Base-by-base conservation (phyloP, 768 basidiomycete genomes). In the Asterophora lycoperdoides region DNA sequence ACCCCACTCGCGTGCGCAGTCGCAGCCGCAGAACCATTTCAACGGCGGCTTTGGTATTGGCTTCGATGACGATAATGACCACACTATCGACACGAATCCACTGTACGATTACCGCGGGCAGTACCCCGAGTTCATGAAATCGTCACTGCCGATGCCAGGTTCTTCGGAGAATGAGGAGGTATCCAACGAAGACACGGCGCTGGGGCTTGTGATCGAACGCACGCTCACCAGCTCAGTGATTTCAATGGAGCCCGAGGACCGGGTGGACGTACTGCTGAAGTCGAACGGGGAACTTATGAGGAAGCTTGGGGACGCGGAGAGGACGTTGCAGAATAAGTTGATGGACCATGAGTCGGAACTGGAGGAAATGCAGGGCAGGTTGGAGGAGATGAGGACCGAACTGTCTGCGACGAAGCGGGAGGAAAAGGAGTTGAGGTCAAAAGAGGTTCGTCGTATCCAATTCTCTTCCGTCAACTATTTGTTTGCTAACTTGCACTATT, bases 361-460 rank as follows among this genome's bases (percentile, higher is more conserved):
- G 23, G 87, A 89, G 56, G 88, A 92, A 50, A 78, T 89, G 67
- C 84, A 94, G 59, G 68, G 67, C 3, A 74, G 79, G 26, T 62
- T 95, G 49, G 93, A 96, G 49, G 91, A 96, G 61, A 65, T 86
- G 51, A 72, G 77, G 54, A 78, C 72, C 10, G 94, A 96, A 64
- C 71, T 96, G 7, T 83, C 74, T 11, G 77, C 85, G 5, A 84
- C 87, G 4, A 89, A 90, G 64, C 78, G 89, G 34, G 93, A 97
- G 59, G 93, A 97, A 67, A 96, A 97, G 68, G 94, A 97, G 59
- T 66, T 95, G 55, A 75, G 89, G 38, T 73, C 79, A 10, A 94
- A 93, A 65, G 94, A 96, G 74, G 90, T 90, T 50, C 56, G 68
- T 56, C 17, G 35, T 48, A 34, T 7, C 53, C 20, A 40, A 44